These are phyloP conservation scores for Fraxinus greggii DNA, from an alignment of 305 asterid species.

Conservation along the genomic window DNA sequence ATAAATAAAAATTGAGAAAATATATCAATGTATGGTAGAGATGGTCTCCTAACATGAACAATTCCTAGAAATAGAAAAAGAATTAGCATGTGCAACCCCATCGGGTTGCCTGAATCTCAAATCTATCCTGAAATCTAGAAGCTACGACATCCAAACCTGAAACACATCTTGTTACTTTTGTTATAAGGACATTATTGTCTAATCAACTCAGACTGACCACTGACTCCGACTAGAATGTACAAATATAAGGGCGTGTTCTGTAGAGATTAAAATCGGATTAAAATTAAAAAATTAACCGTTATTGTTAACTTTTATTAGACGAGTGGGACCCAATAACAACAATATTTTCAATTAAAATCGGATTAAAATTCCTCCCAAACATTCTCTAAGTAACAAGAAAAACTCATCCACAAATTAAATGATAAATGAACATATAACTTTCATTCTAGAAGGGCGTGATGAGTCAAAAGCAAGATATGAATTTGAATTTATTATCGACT, in stretches of 20 bases:
- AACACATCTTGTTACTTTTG: neutral
- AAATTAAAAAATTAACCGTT: too few species aligned
- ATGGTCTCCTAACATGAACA: neutral
- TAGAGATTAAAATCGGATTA: too few species aligned
- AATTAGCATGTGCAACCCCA: conserved; percentile 4
- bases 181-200: conserved; percentile 7
- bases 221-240: neutral
- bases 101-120: conserved; percentile 1
- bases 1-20: conserved; percentile 15
- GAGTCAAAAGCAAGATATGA: neutral
- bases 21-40: conserved; percentile 3
- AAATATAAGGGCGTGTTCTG: too few species aligned
- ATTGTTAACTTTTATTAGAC: too few species aligned
- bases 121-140: neutral
- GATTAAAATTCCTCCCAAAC: too few species aligned
- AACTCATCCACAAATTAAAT: neutral
- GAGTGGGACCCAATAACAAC: too few species aligned
- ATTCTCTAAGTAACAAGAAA: neutral
- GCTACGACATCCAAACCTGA: neutral
- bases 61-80: neutral
- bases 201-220: neutral
- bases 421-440: neutral
- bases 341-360: too few species aligned
- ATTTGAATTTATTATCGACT: neutral
- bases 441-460: neutral